Base-by-base conservation (phyloP, 768 basidiomycete species). In the Scleroderma citrinum region DNA sequence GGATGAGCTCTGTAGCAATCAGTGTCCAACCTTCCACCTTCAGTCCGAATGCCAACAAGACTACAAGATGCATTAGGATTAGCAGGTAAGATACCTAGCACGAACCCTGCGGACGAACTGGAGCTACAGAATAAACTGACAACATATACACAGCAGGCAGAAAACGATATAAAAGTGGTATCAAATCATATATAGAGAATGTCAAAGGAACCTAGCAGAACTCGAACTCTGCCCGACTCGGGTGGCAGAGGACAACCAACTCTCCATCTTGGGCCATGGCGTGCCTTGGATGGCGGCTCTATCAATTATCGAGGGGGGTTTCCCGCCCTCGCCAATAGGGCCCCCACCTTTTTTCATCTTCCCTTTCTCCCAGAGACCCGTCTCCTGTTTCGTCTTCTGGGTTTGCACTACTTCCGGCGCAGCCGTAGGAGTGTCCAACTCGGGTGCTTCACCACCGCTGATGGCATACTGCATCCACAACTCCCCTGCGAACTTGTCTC, bases 241-340 rank as follows among this genome's bases (percentile, higher is more conserved):
- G 14, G 64, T 45, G 34, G 63, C 54, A 19, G 63, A 57, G 17
- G 64, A 54, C 49, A 65, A 31, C 64, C 65, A 66, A 38, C 48
- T 67, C 57, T 66, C 65, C 66, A 68, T 62, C 59, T 65, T 68
- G 45, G 64, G 66, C 65, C 65, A 64, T 32, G 58, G 64, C 24
- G 60, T 50, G 10, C 34, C 65, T 41, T 59, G 40, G 31, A 57
- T 12, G 49, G 55, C 58, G 51, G 64, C 61, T 57, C 52, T 60
- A 56, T 63, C 62, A 48, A 58, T 61, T 48, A 31, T 57, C 43
- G 61, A 49, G 21, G 61, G 29, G 52, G 56, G 54, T 47, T 62
- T 58, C 40, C 55, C 59, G 39, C 42, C 38, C 26, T 31, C 32
- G 29, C 21, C 23, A 8, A 32, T 39, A 23, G 46, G 40, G 29